These are phyloP conservation scores for Pseudopyrenochaeta lycopersici DNA, from an alignment of 2,329 filamentous ascomycete species.

Conservation along the genomic window DNA sequence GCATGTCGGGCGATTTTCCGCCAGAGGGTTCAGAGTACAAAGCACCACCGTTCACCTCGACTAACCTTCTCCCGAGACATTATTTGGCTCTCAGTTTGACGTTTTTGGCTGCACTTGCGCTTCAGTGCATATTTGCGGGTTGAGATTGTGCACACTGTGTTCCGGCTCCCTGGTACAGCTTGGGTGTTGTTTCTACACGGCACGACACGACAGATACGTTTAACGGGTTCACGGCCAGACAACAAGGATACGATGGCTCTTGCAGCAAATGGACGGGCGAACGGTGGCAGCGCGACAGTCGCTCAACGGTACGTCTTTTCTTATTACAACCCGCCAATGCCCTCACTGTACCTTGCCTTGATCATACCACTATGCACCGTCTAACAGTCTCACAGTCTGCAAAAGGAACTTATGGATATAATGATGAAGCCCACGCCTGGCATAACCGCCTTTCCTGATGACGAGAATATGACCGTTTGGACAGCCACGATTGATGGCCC, in stretches of 20 bases:
- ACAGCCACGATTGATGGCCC: conserved; percentile 93
- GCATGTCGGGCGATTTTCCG: neutral
- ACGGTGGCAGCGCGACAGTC: conserved; percentile 54
- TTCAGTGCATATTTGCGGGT: too few species aligned
- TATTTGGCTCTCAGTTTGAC: too few species aligned
- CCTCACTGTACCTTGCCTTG: conserved; percentile 47
- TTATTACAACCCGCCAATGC: neutral
- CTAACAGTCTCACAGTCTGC: conserved; percentile 68
- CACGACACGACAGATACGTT: neutral
- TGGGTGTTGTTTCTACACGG: neutral
- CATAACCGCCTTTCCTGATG: conserved; percentile 92
- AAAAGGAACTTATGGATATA: conserved; percentile 97
- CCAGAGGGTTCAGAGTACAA: neutral
- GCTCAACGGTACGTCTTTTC: conserved; percentile 54
- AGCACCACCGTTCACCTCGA: neutral
- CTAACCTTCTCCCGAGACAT: too few species aligned
- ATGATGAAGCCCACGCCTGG: conserved; percentile 96
- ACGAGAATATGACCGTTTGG: conserved; percentile 87
- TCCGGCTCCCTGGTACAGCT: neutral
- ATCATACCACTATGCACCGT: neutral
- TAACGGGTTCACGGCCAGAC: neutral
- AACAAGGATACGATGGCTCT: conserved; percentile 35
- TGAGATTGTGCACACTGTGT: too few species aligned
- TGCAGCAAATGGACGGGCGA: conserved; percentile 28
- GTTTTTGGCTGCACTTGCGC: too few species aligned